A percentile compares a stretch with the other conserved stretches of the same genome.
Conservation (phyloP, 2,329 filamentous ascomycete genomes). For the Lasiodiplodia sp. region DNA sequence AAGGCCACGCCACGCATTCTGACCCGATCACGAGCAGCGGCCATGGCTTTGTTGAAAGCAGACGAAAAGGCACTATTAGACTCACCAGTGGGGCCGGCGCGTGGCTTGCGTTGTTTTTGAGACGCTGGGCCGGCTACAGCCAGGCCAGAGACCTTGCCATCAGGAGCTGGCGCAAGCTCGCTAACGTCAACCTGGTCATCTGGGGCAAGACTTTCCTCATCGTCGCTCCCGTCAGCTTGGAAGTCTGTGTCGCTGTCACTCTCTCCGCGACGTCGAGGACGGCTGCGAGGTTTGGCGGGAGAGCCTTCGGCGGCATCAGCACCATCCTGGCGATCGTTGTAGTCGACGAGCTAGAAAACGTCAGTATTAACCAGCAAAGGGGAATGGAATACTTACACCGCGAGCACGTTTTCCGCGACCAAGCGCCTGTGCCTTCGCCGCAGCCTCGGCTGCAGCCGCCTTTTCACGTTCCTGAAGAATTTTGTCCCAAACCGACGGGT, state of each 20-base stretch:
- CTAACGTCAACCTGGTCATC: not conserved
- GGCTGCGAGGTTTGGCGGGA: constrained; percentile 43
- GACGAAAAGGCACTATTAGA: not conserved
- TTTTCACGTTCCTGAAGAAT: constrained; percentile 85
- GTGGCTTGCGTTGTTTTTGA: not conserved
- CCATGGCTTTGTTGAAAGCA: not conserved
- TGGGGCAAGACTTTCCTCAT: constrained; percentile 36
- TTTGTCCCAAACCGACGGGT: constrained; percentile 83
- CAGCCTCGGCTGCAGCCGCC: constrained; percentile 75
- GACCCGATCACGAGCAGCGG: not conserved
- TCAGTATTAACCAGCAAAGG: constrained; percentile 32
- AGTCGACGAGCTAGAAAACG: constrained; percentile 52
- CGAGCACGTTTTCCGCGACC: constrained; percentile 84
- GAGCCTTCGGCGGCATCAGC: constrained; percentile 35
- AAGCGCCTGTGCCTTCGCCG: constrained; percentile 73
- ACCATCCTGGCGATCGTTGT: constrained; percentile 46
- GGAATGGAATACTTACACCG: constrained; percentile 51
- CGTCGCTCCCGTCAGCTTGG: constrained; percentile 50
- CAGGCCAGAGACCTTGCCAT: constrained; percentile 3
- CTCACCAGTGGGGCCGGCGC: constrained; percentile 13
- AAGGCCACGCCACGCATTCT: not conserved
- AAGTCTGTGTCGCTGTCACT: constrained; percentile 59
- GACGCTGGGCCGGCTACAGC: not conserved
- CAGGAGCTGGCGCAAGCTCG: not conserved
- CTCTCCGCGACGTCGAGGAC: constrained; percentile 40